Evolutionary conservation across 1,284 basidiomycete species (phyloP).

Genomic region (Rhodotorula sp.): DNA sequence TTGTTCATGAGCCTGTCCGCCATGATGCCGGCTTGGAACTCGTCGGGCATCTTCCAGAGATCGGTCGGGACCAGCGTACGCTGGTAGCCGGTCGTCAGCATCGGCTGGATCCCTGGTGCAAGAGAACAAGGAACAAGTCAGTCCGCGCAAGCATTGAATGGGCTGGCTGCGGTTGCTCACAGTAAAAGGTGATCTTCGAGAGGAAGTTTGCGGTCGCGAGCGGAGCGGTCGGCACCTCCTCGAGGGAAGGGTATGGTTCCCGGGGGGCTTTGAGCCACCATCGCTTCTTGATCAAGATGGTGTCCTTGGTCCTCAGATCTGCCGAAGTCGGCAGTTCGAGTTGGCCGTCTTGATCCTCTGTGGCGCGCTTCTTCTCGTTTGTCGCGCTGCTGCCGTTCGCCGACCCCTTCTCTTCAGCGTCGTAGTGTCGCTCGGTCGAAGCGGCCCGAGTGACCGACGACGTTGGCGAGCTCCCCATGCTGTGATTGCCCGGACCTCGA

Average conservation of each 20-base stretch:
- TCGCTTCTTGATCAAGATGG: conserved; percentile 6
- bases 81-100: conserved; percentile 54
- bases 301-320: conserved; percentile 6
- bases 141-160: neutral
- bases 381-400: neutral
- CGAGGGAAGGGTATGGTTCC: conserved; percentile 52
- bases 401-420: neutral
- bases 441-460: conserved; percentile 23
- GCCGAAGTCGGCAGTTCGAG: conserved; percentile 8
- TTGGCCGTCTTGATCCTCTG: neutral
- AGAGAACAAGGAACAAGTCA: neutral
- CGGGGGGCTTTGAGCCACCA: conserved; percentile 30
- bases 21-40: conserved; percentile 57
- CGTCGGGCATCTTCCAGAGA: conserved; percentile 55
- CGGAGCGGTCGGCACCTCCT: conserved; percentile 58
- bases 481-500: neutral
- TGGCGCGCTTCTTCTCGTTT: neutral
- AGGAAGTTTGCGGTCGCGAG: conserved; percentile 58
- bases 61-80: conserved; percentile 47
- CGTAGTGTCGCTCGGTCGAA: conserved; percentile 5
- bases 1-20: conserved; percentile 50
- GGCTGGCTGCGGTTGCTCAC: neutral
- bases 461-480: neutral
- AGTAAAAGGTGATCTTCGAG: conserved; percentile 53
- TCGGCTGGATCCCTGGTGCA: conserved; percentile 24